Evolutionary conservation across 2,329 filamentous ascomycete genomes (phyloP), one percentile per base, ranked within the genome.

Genomic region (Allantophomopsis lycopodina): DNA sequence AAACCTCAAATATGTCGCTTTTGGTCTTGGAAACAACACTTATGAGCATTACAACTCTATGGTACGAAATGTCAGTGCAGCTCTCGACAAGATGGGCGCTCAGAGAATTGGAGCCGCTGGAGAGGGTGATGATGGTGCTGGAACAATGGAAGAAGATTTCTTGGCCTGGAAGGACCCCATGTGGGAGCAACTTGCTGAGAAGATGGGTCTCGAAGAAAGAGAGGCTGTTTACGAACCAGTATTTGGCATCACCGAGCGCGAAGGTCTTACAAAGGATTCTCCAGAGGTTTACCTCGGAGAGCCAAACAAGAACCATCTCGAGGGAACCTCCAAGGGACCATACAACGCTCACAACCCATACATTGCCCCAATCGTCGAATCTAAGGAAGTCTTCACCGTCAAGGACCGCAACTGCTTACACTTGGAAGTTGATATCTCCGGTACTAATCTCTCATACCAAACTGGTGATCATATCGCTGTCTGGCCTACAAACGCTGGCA

Each of bases 21-120:
- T 98, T 54, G 91, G 91, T 55, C 77, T 98, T 32, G 91, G 91
- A 50, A 98, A 98, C 71, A 98, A 96, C 69, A 96, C 91, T 20
- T 98, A 98, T 59, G 91, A 98, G 59, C 91, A 98, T 69, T 98
- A 95, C 72, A 98, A 98, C 67, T 83, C 83, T 39, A 94, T 98
- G 86, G 88, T 98, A 44, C 86, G 89, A 59, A 84, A 89, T 47
- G 80, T 96, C 42, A 78, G 91, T 63, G 78, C 82, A 59, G 79
- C 78, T 45, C 67, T 98, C 43, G 70, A 77, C 55, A 89, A 83
- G 54, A 70, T 94, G 15, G 91, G 91, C 44, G 91, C 83, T 11
- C 71, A 78, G 55, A 75, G 86, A 49, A 85, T 98, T 50, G 88
- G 91, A 35, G 69, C 79, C 42, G 86, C 88, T 41, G 91, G 93